These are phyloP conservation scores for Helichrysum umbraculigerum DNA, from an alignment of 129 eudicot genomes.

Conservation along the genomic window DNA sequence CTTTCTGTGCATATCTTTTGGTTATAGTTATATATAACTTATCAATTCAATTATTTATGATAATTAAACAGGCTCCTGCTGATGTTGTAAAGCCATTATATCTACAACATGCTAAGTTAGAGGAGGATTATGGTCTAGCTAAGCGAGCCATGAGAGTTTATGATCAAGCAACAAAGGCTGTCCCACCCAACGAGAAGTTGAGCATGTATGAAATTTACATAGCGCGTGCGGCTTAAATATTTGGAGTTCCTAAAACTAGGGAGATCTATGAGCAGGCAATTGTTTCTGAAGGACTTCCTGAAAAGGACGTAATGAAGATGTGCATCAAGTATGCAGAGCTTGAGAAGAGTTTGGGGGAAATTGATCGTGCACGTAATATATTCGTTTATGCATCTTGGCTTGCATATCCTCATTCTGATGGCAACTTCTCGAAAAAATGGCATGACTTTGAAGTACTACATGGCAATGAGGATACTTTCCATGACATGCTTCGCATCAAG, in stretches of 20 bases:
- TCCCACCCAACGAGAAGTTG: conserved; percentile 78
- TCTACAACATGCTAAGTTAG: conserved; percentile 86
- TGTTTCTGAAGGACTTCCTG: conserved; percentile 82
- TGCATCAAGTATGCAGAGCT: conserved; percentile 90
- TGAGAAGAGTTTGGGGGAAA: conserved; percentile 92
- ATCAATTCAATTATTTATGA: neutral
- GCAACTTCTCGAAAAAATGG: conserved; percentile 81
- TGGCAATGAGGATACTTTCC: conserved; percentile 93
- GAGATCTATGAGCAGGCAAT: conserved; percentile 94
- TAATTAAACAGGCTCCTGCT: conserved; percentile 69
- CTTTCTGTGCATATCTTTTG: neutral
- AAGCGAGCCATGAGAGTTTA: conserved; percentile 90
- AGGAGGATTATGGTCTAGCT: conserved; percentile 87
- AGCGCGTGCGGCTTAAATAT: conserved; percentile 94
- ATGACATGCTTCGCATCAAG: conserved; percentile 91
- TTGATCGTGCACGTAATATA: conserved; percentile 80
- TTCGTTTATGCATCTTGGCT: conserved; percentile 68
- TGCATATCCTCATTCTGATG: conserved; percentile 77
- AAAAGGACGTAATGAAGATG: conserved; percentile 82
- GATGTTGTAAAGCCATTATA: conserved; percentile 89
- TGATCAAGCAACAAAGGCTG: conserved; percentile 91
- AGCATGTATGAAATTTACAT: conserved; percentile 95
- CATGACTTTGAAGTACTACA: conserved; percentile 94
- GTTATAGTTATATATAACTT: neutral
- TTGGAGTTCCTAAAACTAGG: conserved; percentile 88